These are phyloP conservation scores for Paracamarosporium sp. DNA, from an alignment of 2,329 filamentous ascomycete species.

Conservation along the genomic window DNA sequence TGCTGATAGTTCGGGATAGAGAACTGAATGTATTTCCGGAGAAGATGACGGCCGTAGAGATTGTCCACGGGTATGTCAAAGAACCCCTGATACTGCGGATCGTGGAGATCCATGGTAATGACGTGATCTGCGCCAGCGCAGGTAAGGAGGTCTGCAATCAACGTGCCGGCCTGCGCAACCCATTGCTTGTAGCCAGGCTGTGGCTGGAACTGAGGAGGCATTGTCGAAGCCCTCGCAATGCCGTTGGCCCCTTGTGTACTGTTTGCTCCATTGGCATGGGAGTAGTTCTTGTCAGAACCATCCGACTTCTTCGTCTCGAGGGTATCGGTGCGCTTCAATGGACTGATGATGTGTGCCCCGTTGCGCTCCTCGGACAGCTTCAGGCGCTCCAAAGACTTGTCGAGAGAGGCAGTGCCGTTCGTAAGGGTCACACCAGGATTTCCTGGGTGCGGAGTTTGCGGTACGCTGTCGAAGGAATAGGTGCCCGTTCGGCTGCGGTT, in stretches of 20 bases:
- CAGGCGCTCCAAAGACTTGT: slow-evolving; percentile 75
- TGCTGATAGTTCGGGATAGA: slow-evolving; percentile 85
- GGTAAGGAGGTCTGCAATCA: slow-evolving; percentile 92
- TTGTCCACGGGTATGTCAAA: slow-evolving; percentile 99
- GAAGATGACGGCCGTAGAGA: slow-evolving; percentile 81
- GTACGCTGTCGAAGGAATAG: slow-evolving; percentile 90
- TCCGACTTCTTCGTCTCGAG: slow-evolving; percentile 39
- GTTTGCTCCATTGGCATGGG: slow-evolving; percentile 36
- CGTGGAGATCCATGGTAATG: slow-evolving; percentile 92
- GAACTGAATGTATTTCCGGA: slow-evolving; percentile 74
- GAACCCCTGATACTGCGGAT: slow-evolving; percentile 97
- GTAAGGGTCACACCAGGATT: slow-evolving; percentile 67
- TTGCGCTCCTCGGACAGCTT: slow-evolving; percentile 65
- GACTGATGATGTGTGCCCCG: slow-evolving; percentile 36
- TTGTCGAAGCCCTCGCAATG: slow-evolving; percentile 44
- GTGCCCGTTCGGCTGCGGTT: slow-evolving; percentile 54
- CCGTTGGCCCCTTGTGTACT: slow-evolving; percentile 24
- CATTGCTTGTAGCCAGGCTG: slow-evolving; percentile 97
- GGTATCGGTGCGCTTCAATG: slow-evolving; percentile 43
- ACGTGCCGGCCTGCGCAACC: slow-evolving; percentile 95
- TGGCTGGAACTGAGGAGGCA: slow-evolving; percentile 70
- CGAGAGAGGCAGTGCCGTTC: slow-evolving; percentile 73
- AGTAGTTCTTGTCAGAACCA: slow-evolving; percentile 18
- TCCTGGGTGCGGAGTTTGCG: slow-evolving; percentile 80
- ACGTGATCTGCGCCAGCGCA: slow-evolving; percentile 96